Conservation (phyloP, 345 rosid species). For the Trapa incisa region DNA sequence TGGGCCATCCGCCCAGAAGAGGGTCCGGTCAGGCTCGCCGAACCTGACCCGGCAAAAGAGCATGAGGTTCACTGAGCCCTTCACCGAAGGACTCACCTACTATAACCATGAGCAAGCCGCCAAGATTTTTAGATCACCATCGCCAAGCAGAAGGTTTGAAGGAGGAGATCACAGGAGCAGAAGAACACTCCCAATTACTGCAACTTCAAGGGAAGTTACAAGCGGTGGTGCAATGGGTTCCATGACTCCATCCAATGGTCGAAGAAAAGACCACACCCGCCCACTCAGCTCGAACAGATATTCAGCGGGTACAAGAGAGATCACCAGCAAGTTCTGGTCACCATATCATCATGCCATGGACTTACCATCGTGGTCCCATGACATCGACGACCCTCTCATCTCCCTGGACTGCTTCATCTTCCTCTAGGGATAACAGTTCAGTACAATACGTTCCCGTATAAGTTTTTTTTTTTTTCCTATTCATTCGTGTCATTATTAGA, state of each 20-base stretch:
- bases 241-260: conserved; percentile 16
- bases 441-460: not conserved
- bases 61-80: conserved; percentile 36
- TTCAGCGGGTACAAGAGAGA: conserved; percentile 8
- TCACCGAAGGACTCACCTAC: conserved; percentile 5
- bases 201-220: conserved; percentile 21
- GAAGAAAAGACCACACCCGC: conserved; percentile 25
- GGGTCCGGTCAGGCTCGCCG: conserved; percentile 57
- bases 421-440: conserved; percentile 13
- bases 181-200: conserved; percentile 3
- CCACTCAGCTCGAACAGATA: conserved; percentile 17
- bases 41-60: conserved; percentile 52
- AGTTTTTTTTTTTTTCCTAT: not conserved
- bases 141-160: conserved; percentile 28
- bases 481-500: too few species aligned
- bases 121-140: conserved; percentile 9
- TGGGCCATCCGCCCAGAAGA: conserved; percentile 25
- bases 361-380: conserved; percentile 22
- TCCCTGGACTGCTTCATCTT: conserved; percentile 91
- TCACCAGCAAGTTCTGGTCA: conserved; percentile 25
- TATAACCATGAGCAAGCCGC: conserved; percentile 5
- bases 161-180: conserved; percentile 3
- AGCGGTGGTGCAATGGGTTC: conserved; percentile 8
- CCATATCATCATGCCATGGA: conserved; percentile 11
- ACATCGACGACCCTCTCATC: conserved; percentile 59